These are phyloP conservation scores for Erigeron philadelphicus DNA, from an alignment of 140 eudicot species.

Conservation along the genomic window DNA sequence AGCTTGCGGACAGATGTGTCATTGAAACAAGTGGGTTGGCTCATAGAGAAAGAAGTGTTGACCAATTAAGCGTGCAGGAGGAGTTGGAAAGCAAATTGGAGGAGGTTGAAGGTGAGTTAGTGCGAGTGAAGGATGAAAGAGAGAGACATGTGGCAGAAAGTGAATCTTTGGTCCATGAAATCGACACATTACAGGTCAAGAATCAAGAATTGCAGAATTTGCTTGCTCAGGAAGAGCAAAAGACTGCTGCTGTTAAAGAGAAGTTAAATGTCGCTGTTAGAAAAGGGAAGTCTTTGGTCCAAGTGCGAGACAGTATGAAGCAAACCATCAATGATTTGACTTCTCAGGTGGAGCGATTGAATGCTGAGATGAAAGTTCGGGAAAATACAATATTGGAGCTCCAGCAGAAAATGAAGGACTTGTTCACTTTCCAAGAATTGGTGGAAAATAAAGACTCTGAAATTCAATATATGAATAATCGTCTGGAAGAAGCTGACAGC, in stretches of 20 bases:
- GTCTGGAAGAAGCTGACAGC: constrained; percentile 46
- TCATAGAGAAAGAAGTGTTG: constrained; percentile 31
- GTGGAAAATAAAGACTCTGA: constrained; percentile 51
- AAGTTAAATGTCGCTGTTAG: constrained; percentile 88
- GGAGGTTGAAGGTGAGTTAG: constrained; percentile 47
- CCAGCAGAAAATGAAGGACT: constrained; percentile 47
- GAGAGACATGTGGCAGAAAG: constrained; percentile 40
- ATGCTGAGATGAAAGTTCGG: constrained; percentile 41
- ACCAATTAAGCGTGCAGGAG: constrained; percentile 21
- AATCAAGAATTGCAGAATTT: constrained; percentile 50
- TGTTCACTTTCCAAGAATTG: constrained; percentile 38
- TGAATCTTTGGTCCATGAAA: constrained; percentile 47
- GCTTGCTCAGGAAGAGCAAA: constrained; percentile 81
- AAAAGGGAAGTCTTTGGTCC: constrained; percentile 91
- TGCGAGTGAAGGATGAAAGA: constrained; percentile 51
- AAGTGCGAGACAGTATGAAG: constrained; percentile 81
- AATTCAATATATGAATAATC: constrained; percentile 41
- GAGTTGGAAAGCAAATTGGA: constrained; percentile 60
- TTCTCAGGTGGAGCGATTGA: constrained; percentile 56
- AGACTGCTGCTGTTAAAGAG: constrained; percentile 67
- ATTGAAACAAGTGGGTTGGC: constrained; percentile 22
- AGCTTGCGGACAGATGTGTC: constrained; percentile 42
- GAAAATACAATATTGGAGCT: constrained; percentile 51
- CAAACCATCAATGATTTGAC: constrained; percentile 66
- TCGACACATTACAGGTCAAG: constrained; percentile 43